Evolutionary conservation across 1,284 basidiomycete species (phyloP).

Genomic region (Pyrrhoderma lamaoense): DNA sequence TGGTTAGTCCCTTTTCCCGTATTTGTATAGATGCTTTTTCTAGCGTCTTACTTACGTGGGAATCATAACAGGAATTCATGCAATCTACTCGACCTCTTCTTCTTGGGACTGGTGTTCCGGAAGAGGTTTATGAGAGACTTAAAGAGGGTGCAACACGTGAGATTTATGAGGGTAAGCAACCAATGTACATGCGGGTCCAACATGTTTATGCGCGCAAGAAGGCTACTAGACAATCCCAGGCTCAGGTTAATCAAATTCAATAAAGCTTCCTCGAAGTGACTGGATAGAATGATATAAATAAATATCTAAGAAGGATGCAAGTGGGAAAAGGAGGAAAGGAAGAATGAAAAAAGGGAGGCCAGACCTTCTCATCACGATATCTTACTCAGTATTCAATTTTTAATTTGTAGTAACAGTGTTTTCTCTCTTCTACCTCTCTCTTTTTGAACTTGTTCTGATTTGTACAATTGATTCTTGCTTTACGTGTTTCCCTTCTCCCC

Average conservation of each 20-base stretch:
- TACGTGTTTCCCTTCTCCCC: no score
- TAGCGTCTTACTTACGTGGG: conserved; percentile 5
- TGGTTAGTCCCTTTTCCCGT: conserved; percentile 25
- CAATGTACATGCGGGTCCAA: conserved; percentile 47
- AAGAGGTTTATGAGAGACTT: conserved; percentile 44
- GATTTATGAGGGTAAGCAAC: conserved; percentile 38
- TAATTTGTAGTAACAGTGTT: no score
- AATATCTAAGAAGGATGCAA: no score
- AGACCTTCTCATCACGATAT: no score
- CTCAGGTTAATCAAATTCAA: neutral
- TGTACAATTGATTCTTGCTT: no score
- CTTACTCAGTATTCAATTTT: no score
- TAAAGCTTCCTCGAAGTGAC: neutral
- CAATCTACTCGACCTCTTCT: conserved; percentile 59
- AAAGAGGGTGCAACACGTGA: conserved; percentile 44
- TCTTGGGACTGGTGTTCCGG: conserved; percentile 50
- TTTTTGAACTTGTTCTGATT: no score
- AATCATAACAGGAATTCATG: conserved; percentile 60
- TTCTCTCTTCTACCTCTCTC: no score
- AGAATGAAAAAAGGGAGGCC: no score
- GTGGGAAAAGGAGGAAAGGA: no score
- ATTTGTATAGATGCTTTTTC: conserved; percentile 8
- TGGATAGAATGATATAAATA: neutral
- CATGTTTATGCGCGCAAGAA: conserved; percentile 53
- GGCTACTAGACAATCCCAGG: conserved; percentile 15